Conservation (phyloP, 2,329 filamentous ascomycete species). For the Colletotrichum phormii region DNA sequence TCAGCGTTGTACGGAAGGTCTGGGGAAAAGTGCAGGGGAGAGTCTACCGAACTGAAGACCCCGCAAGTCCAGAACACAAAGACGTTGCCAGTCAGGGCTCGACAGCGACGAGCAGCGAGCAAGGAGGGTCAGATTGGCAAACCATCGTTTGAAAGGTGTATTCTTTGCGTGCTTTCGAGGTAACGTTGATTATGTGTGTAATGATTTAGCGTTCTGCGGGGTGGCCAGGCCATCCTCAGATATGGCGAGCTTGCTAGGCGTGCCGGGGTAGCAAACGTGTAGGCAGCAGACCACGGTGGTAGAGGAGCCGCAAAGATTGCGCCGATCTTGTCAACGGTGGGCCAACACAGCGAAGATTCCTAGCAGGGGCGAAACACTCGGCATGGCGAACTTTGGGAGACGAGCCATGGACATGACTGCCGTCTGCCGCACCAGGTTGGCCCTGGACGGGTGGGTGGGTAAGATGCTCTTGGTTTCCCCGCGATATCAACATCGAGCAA, state of each 20-base stretch:
- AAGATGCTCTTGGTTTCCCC: conserved; percentile 16
- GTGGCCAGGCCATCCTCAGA: background rate
- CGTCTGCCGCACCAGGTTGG: conserved; percentile 13
- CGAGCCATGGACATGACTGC: conserved; percentile 3
- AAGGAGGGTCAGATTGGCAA: conserved; percentile 7
- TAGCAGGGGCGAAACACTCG: conserved; percentile 17
- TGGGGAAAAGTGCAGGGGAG: conserved; percentile 21
- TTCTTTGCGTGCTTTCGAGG: conserved; percentile 10
- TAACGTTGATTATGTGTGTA: conserved; percentile 18
- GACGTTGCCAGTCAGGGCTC: conserved; percentile 10
- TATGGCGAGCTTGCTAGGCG: background rate
- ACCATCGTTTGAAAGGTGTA: background rate
- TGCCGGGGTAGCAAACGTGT: background rate
- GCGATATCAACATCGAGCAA: conserved; percentile 14
- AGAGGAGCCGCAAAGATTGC: conserved; percentile 5
- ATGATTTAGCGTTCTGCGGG: background rate
- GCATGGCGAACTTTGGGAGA: conserved; percentile 1
- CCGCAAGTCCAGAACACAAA: conserved; percentile 24
- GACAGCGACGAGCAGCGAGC: background rate
- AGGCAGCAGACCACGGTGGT: background rate
- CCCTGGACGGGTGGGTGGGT: background rate
- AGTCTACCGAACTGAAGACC: conserved; percentile 9
- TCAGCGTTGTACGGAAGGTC: conserved; percentile 1
- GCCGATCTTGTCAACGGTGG: conserved; percentile 16
- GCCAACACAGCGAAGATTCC: conserved; percentile 20